Evolutionary conservation across 805 yeast species (phyloP), one percentile per base, ranked within the genome.

Genomic region (Ogataea nakhonphanomensis): DNA sequence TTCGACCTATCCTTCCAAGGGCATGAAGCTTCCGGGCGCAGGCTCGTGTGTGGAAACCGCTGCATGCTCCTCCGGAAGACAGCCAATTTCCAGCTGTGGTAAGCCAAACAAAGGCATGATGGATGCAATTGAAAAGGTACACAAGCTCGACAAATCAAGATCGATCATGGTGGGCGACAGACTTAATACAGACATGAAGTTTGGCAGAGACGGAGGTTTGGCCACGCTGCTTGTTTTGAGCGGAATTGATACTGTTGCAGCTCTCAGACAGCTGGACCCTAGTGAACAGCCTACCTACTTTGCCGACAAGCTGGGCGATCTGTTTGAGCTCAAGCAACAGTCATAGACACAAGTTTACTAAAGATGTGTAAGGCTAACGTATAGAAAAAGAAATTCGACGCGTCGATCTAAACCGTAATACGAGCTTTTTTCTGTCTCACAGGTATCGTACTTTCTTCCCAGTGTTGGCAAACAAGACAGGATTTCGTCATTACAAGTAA

Each of bases 151-250:
- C 37, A 76, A 78, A 37, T 49, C 65, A 3, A 72, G 77, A 43
- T 81, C 95, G 9, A 73, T 91, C 49, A 93, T 93, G 98, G 78
- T 93, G 43, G 99, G 99, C 14, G 99, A 93, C 60, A 73, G 99
- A 50, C 70, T 93, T 44, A 91, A 93, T 61, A 93, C 99, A 0
- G 99, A 93, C 56, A 91, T 93, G 81, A 76, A 75, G 57, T 93
- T 93, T 62, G 99, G 98, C 31, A 71, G 77, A 41, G 81, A 80
- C 43, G 95, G 96, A 38, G 93, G 93, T 1, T 71, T 93, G 31
- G 89, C 82, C 40, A 90, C 98, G 2, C 63, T 93, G 42, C 69
- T 93, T 51, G 99, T 93, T 3, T 73, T 93, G 40, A 84, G 95
- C 2, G 99, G 99, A 31, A 89, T 93, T 45, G 96, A 90, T 57